Evolutionary conservation across 2,329 filamentous ascomycete species (phyloP), one percentile per base, ranked within the genome.

Genomic region (Trichoderma sp.): DNA sequence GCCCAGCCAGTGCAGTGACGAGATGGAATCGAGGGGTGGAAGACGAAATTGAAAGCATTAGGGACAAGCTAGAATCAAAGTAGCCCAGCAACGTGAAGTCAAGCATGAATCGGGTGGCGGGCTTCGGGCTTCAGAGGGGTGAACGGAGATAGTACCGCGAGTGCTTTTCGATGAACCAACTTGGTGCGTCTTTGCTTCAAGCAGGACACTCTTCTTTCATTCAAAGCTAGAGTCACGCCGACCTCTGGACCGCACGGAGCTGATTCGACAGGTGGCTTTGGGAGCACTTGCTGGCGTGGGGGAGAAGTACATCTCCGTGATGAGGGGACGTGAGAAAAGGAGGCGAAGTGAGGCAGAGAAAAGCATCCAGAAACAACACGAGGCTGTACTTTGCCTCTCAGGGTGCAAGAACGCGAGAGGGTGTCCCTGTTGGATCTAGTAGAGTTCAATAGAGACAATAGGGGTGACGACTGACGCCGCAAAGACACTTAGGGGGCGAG

Each of bases 391-490:
- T 53, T 21, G 35, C 29, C 59, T 73, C 60, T 4, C 31, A 18
- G 27, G 12, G n/a, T 29, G 27, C 16, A 2, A 33, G 35, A 71
- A 24, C 11, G 50, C 11, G n/a, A 63, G 5, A 63, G 60, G 60
- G 60, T 29, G 60, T 64, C 29, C 45, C 50, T 24, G 71, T 73
- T 73, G 71, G 71, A 38, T 53, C 69, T 38, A 65, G 41, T 18
- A 27, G 41, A 64, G 21, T 73, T 73, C 71, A 73, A 73, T 73
- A 73, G 31, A 65, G 41, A 65, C 71, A 73, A 73, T 56, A 73
- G 62, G 71, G 71, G 41, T 65, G 71, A 65, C 29, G 68, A 64
- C 68, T 65, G 71, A 73, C 60, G 71, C 71, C 67, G 41, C 31
- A 73, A 21, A 53, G 64, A 6, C 33, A 11, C n/a, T 21, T 33